These are phyloP conservation scores for Neocallimastix lanati DNA, from an alignment of 192 early-diverging fungal species.

Conservation along the genomic window DNA sequence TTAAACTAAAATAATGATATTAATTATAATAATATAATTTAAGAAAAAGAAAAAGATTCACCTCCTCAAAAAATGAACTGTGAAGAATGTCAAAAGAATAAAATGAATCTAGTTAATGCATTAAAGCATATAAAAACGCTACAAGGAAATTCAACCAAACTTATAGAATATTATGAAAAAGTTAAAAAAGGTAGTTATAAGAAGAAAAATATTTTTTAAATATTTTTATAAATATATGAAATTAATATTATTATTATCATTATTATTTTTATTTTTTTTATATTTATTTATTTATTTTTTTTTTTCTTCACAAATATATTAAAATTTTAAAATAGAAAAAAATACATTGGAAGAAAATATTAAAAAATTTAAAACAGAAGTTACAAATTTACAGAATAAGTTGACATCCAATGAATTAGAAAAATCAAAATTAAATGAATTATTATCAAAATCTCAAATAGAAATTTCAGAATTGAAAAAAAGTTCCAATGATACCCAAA, in stretches of 20 bases:
- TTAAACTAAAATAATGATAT: too few relatives aligned
- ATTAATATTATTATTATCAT: neutral
- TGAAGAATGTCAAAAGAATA: neutral
- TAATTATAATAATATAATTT: too few relatives aligned
- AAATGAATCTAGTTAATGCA: neutral
- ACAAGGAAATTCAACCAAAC: neutral
- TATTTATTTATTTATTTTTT: too few relatives aligned
- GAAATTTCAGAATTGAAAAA: neutral
- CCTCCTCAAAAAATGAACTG: neutral
- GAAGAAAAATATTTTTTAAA: too few relatives aligned
- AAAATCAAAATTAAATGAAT: neutral
- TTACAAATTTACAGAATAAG: neutral
- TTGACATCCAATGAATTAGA: neutral
- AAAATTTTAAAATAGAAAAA: neutral
- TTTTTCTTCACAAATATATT: neutral
- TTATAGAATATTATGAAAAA: neutral
- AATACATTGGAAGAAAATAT: neutral
- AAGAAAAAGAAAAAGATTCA: too few relatives aligned
- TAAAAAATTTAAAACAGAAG: neutral
- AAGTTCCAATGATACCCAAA: neutral
- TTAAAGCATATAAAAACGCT: neutral
- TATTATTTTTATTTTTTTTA: neutral
- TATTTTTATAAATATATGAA: too few relatives aligned
- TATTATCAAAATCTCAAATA: neutral
- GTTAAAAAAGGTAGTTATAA: neutral